Base-by-base conservation (phyloP, 2,329 filamentous ascomycete species). In the Fusarium caatingaense region DNA sequence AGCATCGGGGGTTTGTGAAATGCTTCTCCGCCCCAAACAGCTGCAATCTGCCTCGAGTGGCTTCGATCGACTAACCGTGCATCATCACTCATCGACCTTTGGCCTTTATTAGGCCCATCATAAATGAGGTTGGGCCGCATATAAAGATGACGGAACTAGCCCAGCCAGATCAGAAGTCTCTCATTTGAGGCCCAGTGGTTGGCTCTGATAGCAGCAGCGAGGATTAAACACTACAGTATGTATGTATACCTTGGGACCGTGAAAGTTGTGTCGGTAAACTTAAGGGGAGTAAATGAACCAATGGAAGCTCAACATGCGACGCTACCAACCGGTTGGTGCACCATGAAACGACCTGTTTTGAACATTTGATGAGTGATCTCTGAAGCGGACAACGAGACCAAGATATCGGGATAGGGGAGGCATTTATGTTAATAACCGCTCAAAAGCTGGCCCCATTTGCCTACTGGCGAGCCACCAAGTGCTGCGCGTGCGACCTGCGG, bases 311-410 rank as follows among this genome's bases (percentile, higher is more conserved):
- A 53, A 27, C 5, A 10, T 57, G 34, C 12, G 49, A 51, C 53
- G 51, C 56, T 61, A 66, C 63, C 55, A 46, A 30, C 48, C 30
- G 60, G 66, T 57, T 71, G 71, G 68, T 65, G 48, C 53, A 56
- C 47, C 32, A 69, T 47, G 66, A 69, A 69, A 44, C 56, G 56
- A 66, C 42, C 28, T 46, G 63, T 67, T 57, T 62, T 51, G 30
- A 27, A 46, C 28, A 51, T 41, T 51, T 23, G 42, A 48, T 59
- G 53, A n/a, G 40, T 27, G 40, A 54, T 40, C 49, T 60, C 16
- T 23, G 44, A 47, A 56, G 23, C 45, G 23, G 53, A 53, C 44
- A 56, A 60, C 21, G 50, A 64, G 65, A 42, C 20, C 27, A 51
- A 23, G 48, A 40, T 23, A 54, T 32, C n/a, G 25, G n/a, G 30